Percentiles rank a stretch among this genome's conserved stretches.
Conservation (phyloP, 1,284 basidiomycete genomes). For the Tranzscheliella williamsii region DNA sequence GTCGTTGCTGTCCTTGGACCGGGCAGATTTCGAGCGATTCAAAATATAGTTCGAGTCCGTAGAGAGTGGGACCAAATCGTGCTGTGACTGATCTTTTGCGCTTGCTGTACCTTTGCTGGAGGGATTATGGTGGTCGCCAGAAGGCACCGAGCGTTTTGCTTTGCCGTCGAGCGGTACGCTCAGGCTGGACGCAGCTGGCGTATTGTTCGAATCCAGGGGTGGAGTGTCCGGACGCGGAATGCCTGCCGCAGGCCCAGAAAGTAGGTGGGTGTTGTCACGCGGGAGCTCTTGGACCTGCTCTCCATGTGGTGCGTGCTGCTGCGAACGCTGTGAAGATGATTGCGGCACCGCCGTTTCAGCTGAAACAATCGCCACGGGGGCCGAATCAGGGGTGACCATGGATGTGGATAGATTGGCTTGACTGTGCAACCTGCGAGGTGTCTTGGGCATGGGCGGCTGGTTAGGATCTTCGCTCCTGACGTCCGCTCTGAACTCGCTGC, state of each 20-base stretch:
- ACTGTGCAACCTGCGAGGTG: constrained; percentile 7
- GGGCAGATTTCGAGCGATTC: background rate
- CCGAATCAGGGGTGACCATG: background rate
- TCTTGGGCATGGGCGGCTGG: constrained; percentile 3
- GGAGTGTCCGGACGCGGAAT: too few species aligned
- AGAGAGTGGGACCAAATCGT: background rate
- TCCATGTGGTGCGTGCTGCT: too few species aligned
- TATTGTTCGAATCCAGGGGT: too few species aligned
- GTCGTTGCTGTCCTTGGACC: background rate
- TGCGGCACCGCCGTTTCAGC: background rate
- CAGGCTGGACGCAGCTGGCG: too few species aligned
- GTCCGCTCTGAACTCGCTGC: constrained; percentile 18
- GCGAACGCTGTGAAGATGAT: too few species aligned
- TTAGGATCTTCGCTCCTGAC: background rate
- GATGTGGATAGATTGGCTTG: background rate
- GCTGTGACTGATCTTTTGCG: background rate
- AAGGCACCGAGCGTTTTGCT: too few species aligned
- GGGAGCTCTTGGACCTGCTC: too few species aligned
- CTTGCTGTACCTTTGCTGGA: background rate
- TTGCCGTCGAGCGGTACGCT: too few species aligned
- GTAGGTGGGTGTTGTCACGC: too few species aligned
- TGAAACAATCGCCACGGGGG: background rate
- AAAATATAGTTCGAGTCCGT: constrained; percentile 1
- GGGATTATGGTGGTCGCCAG: too few species aligned
- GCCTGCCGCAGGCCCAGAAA: too few species aligned